Conservation (phyloP, 495 filamentous ascomycete species). For the Aspergillus bridgeri region DNA sequence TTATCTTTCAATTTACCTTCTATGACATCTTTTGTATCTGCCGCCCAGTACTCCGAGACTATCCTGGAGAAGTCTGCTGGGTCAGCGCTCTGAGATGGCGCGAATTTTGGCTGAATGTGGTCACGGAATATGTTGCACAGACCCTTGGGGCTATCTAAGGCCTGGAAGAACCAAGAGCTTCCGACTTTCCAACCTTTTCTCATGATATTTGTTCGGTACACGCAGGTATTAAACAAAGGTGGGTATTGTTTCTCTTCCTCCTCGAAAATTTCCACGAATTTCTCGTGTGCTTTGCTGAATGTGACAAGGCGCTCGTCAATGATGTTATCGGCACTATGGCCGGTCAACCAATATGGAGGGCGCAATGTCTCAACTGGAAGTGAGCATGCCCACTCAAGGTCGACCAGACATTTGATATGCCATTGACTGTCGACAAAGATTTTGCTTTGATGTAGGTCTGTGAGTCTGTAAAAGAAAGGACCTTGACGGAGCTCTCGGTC, state of each 20-base stretch:
- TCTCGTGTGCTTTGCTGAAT: slow-evolving; percentile 4
- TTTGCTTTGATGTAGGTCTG: slow-evolving; percentile 30
- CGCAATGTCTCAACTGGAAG: slow-evolving; percentile 18
- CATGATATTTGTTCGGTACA: slow-evolving; percentile 18
- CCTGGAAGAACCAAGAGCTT: slow-evolving; percentile 20
- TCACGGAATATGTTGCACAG: slow-evolving; percentile 19
- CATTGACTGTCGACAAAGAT: slow-evolving; percentile 34
- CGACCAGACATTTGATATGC: slow-evolving; percentile 21
- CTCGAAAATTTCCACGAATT: slow-evolving; percentile 17
- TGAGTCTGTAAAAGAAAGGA: slow-evolving; percentile 23
- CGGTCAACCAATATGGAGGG: slow-evolving; percentile 33
- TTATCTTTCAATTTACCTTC: no score
- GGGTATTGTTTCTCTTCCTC: slow-evolving; percentile 7
- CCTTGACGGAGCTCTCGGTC: slow-evolving; percentile 16
- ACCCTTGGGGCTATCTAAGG: slow-evolving; percentile 17
- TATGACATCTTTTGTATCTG: no score
- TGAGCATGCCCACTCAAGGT: slow-evolving; percentile 29
- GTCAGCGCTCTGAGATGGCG: no score
- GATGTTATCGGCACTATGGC: slow-evolving; percentile 18
- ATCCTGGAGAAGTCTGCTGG: no score
- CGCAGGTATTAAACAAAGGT: background rate
- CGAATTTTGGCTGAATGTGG: slow-evolving; percentile 19
- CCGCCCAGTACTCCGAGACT: no score
- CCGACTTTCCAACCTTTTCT: slow-evolving; percentile 4
- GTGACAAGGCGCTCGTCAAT: slow-evolving; percentile 2